A percentile compares a stretch with the other conserved stretches of the same genome.
These are phyloP conservation scores for Penicillium aurantiogriseum DNA, from an alignment of 2,329 filamentous ascomycete genomes.

Conservation along the genomic window DNA sequence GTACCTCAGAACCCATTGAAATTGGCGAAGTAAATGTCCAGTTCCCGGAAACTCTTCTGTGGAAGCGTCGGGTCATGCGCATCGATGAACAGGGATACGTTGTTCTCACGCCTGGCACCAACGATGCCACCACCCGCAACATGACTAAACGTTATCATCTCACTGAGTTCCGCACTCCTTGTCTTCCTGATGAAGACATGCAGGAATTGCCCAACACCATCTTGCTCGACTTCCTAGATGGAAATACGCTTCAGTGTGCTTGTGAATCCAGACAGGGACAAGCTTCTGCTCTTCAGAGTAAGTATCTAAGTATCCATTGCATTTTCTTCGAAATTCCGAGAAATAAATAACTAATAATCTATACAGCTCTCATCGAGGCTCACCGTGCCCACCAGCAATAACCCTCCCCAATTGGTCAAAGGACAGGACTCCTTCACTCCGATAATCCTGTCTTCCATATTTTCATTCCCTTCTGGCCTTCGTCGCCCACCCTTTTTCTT, in stretches of 20 bases:
- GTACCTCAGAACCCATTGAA: slow-evolving; percentile 58
- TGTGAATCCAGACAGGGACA: slow-evolving; percentile 58
- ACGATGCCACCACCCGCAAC: slow-evolving; percentile 58
- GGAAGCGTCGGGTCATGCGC: slow-evolving; percentile 88
- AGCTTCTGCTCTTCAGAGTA: slow-evolving; percentile 51
- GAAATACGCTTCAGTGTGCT: slow-evolving; percentile 62
- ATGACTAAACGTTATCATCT: slow-evolving; percentile 80
- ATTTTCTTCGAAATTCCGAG: neutral
- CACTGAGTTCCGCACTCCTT: slow-evolving; percentile 75
- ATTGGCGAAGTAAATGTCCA: slow-evolving; percentile 94
- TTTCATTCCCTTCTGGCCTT: slow-evolving; percentile 4
- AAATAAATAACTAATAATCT: slow-evolving; percentile 14
- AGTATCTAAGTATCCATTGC: slow-evolving; percentile 41
- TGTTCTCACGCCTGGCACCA: slow-evolving; percentile 70
- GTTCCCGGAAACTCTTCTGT: slow-evolving; percentile 91
- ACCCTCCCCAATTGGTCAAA: neutral
- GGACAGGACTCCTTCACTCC: slow-evolving; percentile 9
- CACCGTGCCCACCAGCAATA: slow-evolving; percentile 36
- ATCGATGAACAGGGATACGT: slow-evolving; percentile 82
- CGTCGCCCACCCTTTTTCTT: neutral
- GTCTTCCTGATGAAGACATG: slow-evolving; percentile 81
- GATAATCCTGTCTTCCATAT: neutral
- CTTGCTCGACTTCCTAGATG: slow-evolving; percentile 61
- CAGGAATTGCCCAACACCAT: slow-evolving; percentile 91
- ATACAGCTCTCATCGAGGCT: slow-evolving; percentile 43